Conservation (phyloP, 2,329 filamentous ascomycete species). For the Neurospora crassa region DNA sequence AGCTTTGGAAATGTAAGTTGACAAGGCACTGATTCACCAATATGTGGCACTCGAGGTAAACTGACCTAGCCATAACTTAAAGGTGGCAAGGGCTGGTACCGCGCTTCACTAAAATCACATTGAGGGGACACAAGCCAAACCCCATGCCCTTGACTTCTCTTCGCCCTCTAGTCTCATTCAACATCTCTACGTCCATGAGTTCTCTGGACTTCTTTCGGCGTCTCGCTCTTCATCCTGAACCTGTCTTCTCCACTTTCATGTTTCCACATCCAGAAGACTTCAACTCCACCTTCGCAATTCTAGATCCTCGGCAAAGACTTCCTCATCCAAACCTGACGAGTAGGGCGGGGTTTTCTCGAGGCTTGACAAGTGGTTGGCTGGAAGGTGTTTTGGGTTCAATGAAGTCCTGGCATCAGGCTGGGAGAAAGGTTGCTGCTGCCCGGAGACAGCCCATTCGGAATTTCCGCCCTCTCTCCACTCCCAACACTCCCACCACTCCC, state of each 20-base stretch:
- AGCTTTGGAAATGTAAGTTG: not conserved
- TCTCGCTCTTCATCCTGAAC: not conserved
- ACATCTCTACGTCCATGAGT: not conserved
- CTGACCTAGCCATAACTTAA: not conserved
- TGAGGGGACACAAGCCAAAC: not conserved
- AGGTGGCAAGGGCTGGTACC: not conserved
- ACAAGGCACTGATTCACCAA: not conserved
- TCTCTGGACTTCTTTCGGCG: not conserved
- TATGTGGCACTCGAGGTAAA: not conserved
- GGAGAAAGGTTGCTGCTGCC: not conserved
- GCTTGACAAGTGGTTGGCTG: not conserved
- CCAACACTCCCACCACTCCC: too few species aligned
- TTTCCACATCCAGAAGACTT: not conserved
- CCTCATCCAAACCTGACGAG: not conserved
- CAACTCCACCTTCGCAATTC: not conserved
- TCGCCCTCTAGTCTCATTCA: not conserved
- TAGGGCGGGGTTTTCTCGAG: not conserved
- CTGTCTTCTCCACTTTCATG: not conserved
- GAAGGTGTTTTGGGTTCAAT: not conserved
- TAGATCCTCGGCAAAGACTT: not conserved
- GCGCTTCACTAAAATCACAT: not conserved
- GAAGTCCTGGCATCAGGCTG: not conserved
- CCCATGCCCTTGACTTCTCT: not conserved
- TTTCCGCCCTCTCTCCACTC: too few species aligned
- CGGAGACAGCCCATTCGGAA: not conserved